Evolutionary conservation across 768 basidiomycete species (phyloP).

Genomic region (Serendipita sp.): DNA sequence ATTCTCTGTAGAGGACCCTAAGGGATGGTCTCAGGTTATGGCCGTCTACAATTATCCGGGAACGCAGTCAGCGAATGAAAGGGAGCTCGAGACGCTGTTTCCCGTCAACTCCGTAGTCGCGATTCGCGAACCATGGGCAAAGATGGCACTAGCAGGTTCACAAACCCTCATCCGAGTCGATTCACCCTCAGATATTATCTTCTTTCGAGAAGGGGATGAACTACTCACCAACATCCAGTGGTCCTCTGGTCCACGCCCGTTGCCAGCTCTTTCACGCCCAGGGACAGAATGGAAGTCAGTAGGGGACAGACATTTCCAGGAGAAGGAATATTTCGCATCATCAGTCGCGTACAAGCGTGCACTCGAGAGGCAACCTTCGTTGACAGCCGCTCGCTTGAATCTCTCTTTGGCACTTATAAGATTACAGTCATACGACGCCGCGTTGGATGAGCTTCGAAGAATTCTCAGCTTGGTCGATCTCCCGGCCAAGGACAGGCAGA

Average conservation of each 20-base stretch:
- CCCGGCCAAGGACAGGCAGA: neutral
- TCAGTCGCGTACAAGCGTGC: conserved; percentile 16
- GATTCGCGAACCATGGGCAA: conserved; percentile 21
- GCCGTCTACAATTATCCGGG: conserved; percentile 20
- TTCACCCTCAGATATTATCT: conserved; percentile 19
- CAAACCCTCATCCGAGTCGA: conserved; percentile 18
- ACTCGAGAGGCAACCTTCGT: conserved; percentile 12
- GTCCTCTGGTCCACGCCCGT: neutral
- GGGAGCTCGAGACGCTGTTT: conserved; percentile 18
- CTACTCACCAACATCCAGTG: conserved; percentile 9
- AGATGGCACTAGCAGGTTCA: conserved; percentile 11
- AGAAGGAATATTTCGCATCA: conserved; percentile 17
- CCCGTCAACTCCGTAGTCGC: conserved; percentile 19
- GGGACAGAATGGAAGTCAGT: conserved; percentile 14
- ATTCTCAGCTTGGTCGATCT: conserved; percentile 7
- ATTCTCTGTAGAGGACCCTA: conserved; percentile 18
- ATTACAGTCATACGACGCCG: conserved; percentile 16
- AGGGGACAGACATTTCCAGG: conserved; percentile 17
- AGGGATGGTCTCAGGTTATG: conserved; percentile 14
- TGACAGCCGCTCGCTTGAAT: conserved; percentile 17
- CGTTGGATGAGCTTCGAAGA: conserved; percentile 16
- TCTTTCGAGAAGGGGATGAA: conserved; percentile 11
- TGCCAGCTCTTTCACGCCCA: neutral
- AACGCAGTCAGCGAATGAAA: conserved; percentile 9
- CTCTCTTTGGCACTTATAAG: conserved; percentile 18